Evolutionary conservation across 1,139 yeast species (phyloP).

Genomic region (Pneumocystis sp.): DNA sequence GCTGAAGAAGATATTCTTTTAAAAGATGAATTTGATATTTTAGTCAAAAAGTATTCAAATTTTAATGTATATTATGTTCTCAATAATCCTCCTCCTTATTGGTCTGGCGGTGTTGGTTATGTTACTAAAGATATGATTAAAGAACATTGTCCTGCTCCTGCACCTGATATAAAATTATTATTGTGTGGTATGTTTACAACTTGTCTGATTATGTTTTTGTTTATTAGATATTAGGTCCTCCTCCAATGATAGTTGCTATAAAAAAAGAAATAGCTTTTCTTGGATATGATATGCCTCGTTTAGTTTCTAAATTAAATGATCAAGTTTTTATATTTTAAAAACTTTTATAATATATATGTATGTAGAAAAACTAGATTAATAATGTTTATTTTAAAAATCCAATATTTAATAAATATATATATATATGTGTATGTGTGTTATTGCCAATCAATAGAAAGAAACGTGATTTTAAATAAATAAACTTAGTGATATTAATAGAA

Average conservation of each 20-base stretch:
- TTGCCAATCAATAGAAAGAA: neutral
- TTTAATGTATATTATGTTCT: conserved; percentile 62
- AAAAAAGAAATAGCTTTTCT: conserved; percentile 65
- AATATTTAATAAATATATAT: neutral
- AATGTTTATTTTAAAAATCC: neutral
- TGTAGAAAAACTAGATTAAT: no score
- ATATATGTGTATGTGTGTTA: neutral
- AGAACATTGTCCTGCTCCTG: conserved; percentile 48
- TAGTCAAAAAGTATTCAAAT: conserved; percentile 47
- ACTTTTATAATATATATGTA: neutral
- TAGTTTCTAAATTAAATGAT: conserved; percentile 83
- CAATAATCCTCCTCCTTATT: conserved; percentile 56
- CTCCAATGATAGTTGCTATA: conserved; percentile 65
- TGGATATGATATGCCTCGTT: conserved; percentile 78
- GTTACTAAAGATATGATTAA: conserved; percentile 65
- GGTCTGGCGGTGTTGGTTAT: conserved; percentile 75
- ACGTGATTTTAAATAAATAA: neutral
- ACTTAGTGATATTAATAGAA: neutral
- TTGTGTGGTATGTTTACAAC: conserved; percentile 33
- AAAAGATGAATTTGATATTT: conserved; percentile 60
- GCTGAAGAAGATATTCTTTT: conserved; percentile 64
- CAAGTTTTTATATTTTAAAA: conserved; percentile 71
- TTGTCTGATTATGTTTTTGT: neutral
- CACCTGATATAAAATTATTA: conserved; percentile 54
- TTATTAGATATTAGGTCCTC: conserved; percentile 48